Conservation (phyloP, 1,284 basidiomycete genomes). For the Marasmius tenuissimus region DNA sequence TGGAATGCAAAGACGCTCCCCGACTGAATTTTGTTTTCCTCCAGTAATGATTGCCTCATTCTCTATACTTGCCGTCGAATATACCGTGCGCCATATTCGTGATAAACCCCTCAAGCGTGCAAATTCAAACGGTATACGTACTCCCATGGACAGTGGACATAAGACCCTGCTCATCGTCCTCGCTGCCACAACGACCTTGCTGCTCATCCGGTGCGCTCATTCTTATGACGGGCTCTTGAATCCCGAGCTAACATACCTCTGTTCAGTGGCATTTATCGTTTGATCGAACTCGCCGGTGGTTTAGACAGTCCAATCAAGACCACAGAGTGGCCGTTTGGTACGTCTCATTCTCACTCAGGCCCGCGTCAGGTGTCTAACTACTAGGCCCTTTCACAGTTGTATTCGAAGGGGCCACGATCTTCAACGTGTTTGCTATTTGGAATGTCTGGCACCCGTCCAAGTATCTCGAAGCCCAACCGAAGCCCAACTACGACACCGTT, state of each 20-base stretch:
- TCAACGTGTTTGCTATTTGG: constrained; percentile 7
- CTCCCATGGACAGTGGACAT: not conserved
- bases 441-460: constrained; percentile 1
- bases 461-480: not conserved
- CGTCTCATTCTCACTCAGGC: not conserved
- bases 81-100: not conserved
- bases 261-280: constrained; percentile 7
- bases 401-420: constrained; percentile 6
- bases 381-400: not conserved
- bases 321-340: constrained; percentile 11
- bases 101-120: not conserved
- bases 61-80: not conserved
- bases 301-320: constrained; percentile 2
- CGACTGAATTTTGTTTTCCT: not conserved
- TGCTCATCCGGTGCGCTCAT: constrained; percentile 4
- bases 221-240: too few species aligned
- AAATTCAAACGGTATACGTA: not conserved
- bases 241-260: not conserved
- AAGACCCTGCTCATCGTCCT: not conserved
- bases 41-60: not conserved
- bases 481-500: too few species aligned
- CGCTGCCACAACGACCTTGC: not conserved
- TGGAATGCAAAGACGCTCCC: too few species aligned
- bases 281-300: constrained; percentile 8
- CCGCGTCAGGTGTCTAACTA: not conserved